Evolutionary conservation across 2,329 filamentous ascomycete genomes (phyloP).

Genomic region (Fusarium gaditjirri): DNA sequence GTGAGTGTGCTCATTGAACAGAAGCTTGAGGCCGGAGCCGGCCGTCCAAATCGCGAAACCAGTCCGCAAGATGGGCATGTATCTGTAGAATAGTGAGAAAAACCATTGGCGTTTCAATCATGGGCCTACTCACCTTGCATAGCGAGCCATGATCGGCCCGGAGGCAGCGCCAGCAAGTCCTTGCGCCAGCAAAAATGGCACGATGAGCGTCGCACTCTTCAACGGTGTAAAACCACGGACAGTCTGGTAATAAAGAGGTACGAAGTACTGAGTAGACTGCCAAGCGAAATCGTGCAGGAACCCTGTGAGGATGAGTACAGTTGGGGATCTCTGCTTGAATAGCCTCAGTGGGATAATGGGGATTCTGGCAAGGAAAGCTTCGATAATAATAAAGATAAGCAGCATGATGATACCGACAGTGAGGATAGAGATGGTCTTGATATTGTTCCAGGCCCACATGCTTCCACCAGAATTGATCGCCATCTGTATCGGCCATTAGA

Average conservation of each 20-base stretch:
- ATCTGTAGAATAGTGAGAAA: accelerated
- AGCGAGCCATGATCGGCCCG: not conserved
- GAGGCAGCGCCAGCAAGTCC: not conserved
- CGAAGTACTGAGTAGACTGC: constrained; percentile 7
- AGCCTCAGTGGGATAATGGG: constrained; percentile 72
- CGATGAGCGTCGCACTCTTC: not conserved
- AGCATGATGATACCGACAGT: constrained; percentile 72
- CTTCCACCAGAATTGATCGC: constrained; percentile 46
- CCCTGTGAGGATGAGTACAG: not conserved
- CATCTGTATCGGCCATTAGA: not conserved
- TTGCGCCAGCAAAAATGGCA: not conserved
- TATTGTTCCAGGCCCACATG: constrained; percentile 67
- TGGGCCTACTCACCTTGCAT: not conserved
- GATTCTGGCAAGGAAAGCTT: constrained; percentile 76
- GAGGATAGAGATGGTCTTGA: constrained; percentile 76
- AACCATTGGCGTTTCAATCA: accelerated
- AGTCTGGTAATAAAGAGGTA: not conserved
- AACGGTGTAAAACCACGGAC: not conserved
- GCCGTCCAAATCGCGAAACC: not conserved
- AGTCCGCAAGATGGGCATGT: not conserved
- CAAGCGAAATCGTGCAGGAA: constrained; percentile 8
- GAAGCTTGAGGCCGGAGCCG: not conserved
- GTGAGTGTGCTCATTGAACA: not conserved
- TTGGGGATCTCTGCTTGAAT: not conserved
- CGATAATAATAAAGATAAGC: constrained; percentile 72